Base-by-base conservation (phyloP, 176 grass and related monocot species). In the Cenchrus purpureus region DNA sequence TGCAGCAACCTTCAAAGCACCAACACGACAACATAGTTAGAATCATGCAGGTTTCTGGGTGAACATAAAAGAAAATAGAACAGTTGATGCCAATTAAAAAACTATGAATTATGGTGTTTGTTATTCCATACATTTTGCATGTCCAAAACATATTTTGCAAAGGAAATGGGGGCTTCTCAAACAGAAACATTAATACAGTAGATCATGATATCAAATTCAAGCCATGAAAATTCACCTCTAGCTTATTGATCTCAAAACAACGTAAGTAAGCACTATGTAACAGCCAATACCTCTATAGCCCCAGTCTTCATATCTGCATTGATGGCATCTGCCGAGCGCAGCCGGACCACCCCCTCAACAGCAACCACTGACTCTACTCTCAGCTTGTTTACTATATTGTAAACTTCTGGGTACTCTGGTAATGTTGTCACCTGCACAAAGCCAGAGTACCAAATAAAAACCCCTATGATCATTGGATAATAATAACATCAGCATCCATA, bases 271-370 rank as follows among this genome's bases (percentile, higher is more conserved):
- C 53, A 31, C 1, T 1, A 71, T 13, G 0, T 53, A 10, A 3
- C 19, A 83, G 14, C 29, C 37, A 83, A 28, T 83, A 96, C 97
- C 93, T 98, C 97, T 84, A 98, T 90, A 81, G 90, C 65, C 53
- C 97, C 97, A 5, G 97, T 98, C 65, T 85, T 99, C 93, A 99
- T 99, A 58, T 99, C 94, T 46, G 84, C 68, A 81, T 99, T 99
- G 76, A 99, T 58, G 14, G 91, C 87, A 73, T 99, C 93, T 40
- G 62, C 25, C 0, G 97, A 93, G 20, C 93, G 87, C 45, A 63
- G 34, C 15, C 50, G 77, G 6, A 96, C 92, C 37, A 94, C 84
- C 31, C 93, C 97, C 74, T 99, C 97, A 2, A 96, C 83, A 45
- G 91, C 68, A 74, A 98, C 87, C 74, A 98, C 97, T 66, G 92